Evolutionary conservation across 2,329 filamentous ascomycete species (phyloP).

Genomic region (Aureobasidium namibiae): DNA sequence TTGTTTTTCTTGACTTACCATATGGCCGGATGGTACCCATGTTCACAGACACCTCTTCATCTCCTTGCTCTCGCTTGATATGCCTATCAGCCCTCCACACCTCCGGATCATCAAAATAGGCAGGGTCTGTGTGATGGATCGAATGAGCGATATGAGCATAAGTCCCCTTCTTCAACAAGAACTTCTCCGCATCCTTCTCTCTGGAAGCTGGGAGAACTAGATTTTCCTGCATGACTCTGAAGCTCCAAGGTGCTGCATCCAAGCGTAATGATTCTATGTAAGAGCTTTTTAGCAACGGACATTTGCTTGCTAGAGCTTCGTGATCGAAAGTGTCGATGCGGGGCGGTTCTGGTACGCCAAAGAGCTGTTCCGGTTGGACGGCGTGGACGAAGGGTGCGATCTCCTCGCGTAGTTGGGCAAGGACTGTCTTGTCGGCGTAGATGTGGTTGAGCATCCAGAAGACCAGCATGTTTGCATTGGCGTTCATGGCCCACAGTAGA

Average conservation of each 20-base stretch:
- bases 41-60: constrained; percentile 24
- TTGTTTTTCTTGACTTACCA: constrained; percentile 21
- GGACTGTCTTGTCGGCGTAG: constrained; percentile 24
- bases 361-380: constrained; percentile 23
- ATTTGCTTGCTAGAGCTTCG: constrained; percentile 25
- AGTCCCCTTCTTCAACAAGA: constrained; percentile 27
- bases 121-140: constrained; percentile 29
- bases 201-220: constrained; percentile 26
- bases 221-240: constrained; percentile 28
- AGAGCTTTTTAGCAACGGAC: constrained; percentile 30
- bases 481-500: constrained; percentile 48
- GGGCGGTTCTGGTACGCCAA: constrained; percentile 27
- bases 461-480: constrained; percentile 42
- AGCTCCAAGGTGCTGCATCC: constrained; percentile 28
- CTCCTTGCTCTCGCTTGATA: constrained; percentile 23
- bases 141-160: constrained; percentile 30
- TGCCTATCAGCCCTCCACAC: constrained; percentile 27
- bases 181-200: constrained; percentile 24
- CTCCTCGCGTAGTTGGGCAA: constrained; percentile 28
- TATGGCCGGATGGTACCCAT: constrained; percentile 40
- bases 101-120: constrained; percentile 25
- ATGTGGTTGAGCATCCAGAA: constrained; percentile 33
- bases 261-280: constrained; percentile 31
- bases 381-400: constrained; percentile 25
- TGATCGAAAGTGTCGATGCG: constrained; percentile 25